Base-by-base conservation (phyloP, 2,329 filamentous ascomycete genomes). In the Aphanoascus verrucosus region DNA sequence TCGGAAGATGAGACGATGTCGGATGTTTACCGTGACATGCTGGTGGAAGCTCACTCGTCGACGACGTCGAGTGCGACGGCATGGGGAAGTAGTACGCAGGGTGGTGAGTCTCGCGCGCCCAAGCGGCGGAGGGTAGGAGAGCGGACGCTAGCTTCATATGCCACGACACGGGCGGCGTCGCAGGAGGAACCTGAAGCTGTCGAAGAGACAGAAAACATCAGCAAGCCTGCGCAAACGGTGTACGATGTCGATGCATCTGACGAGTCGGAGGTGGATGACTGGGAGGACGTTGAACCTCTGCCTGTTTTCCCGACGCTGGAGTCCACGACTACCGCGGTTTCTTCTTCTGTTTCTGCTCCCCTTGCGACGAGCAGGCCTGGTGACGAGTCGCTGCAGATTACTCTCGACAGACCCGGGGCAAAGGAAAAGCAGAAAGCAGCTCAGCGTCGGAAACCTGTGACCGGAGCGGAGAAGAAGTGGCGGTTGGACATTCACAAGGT, bases 401-500 rank as follows among this genome's bases (percentile, higher is more conserved):
- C 67, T 3, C 60, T 71, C 14, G 72, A 69, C 19, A 65, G 62
- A 43, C 61, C 62, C 34, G 54, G 59, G 12, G 59, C 61, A 15
- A 58, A 59, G 34, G 59, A 43, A 9, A 59, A 54, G 35, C 66
- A 63, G 47, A 62, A 59, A 41, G 45, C 56, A 47, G 19, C 58
- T 9, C 56, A 64, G 28, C 71, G 73, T 58, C 72, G 77, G 50
- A 80, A 77, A 56, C 74, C 77, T 17, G 69, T 78, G 14, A 78
- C 78, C 1, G 72, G 73, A 5, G 72, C 74, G 0, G 82, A 85
- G 57, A 82, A 77, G 57, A 77, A 74, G 45, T 64, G 76, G 31
- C 81, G 90, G 17, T 66, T 93, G 31, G 79, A 88, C 49, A 76
- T 89, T n/a, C 93, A 98, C 68, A 94, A 91, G 68, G 75, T 83